These are phyloP conservation scores for Acanthamoeba quina DNA, from an alignment of 208 protist genomes.

Conservation along the genomic window DNA sequence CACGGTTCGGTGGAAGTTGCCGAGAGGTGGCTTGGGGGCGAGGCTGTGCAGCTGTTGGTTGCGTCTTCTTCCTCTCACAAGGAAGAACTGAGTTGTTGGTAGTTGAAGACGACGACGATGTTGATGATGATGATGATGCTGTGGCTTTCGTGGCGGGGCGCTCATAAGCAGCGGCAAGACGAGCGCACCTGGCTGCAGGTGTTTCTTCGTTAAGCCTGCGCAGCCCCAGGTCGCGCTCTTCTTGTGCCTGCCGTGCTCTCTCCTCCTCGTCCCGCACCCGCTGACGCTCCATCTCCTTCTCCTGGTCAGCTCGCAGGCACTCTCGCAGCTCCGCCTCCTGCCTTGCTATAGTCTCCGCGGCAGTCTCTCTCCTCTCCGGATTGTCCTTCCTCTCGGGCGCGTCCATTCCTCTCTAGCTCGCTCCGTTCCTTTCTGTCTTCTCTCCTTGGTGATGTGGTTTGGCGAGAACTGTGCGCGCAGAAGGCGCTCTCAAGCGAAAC, in stretches of 20 bases:
- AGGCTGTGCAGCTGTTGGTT: too few species aligned
- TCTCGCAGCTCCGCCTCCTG: background rate
- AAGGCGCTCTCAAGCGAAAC: too few species aligned
- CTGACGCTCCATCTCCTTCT: background rate
- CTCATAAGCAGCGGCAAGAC: background rate
- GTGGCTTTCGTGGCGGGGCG: too few species aligned
- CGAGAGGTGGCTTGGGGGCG: too few species aligned
- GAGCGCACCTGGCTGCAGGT: background rate
- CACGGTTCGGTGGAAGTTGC: too few species aligned
- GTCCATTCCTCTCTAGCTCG: background rate
- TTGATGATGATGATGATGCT: background rate
- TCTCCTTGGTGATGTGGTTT: background rate
- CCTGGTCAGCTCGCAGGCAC: background rate
- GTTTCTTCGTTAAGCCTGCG: background rate
- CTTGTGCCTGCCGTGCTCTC: background rate
- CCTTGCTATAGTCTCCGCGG: background rate
- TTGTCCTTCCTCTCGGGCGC: background rate
- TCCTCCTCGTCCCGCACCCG: background rate
- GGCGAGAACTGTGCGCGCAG: too few species aligned
- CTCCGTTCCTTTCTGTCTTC: background rate
- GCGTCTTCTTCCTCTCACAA: too few species aligned
- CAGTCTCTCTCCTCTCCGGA: background rate
- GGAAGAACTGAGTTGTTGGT: background rate
- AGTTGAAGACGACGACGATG: background rate
- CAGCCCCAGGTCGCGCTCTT: background rate